Evolutionary conservation across 352 stramenopile genomes (phyloP), one percentile per base, ranked within the genome.

Genomic region (Phytophthora macrochlamydospora): DNA sequence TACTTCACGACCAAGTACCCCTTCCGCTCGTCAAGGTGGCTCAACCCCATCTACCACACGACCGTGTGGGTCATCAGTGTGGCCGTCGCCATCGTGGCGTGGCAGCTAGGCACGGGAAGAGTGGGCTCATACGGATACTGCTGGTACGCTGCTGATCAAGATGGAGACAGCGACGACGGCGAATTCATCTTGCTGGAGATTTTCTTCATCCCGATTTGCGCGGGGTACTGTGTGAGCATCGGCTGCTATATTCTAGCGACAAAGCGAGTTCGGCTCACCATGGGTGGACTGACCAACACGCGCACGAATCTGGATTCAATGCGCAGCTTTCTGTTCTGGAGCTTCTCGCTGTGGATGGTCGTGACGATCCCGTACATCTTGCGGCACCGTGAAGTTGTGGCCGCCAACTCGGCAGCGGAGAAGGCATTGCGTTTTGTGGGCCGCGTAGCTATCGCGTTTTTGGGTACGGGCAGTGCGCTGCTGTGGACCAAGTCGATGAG

Each of bases 1-100:
- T 95, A 95, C 74, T 92, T 91, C 69, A 92, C 84, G 38, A 95
- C 85, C 80, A 92, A 93, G 74, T 93, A 90, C 63, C 89, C 89
- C 54, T 96, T 96, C 64, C 75, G 75, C 35, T 91, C 82, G 42
- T 86, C 83, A n/a, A 70, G 80, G 45, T 90, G 77, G 71, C 79
- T 93, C 52, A 76, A 81, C 32, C 71, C 71, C 18, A 68, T 93
- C 56, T 95, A 93, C 59, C 89, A 96, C 59, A 42, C 83, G 1
- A 73, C 79, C 0, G 84, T 96, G 6, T 93, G 87, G 82, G 28
- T 70, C 4, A 66, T 89, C 18, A 80, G 75, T 45, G 73, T 76
- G 7, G 49, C 76, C 11, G 79, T 86, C 13, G 75, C 81, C 0
- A 86, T 92, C 38, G 58, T 90, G 3, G 80, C 81, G 18, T 83